Evolutionary conservation across 2,329 filamentous ascomycete genomes (phyloP), one percentile per base, ranked within the genome.

Genomic region (Hypoxylon sp.): DNA sequence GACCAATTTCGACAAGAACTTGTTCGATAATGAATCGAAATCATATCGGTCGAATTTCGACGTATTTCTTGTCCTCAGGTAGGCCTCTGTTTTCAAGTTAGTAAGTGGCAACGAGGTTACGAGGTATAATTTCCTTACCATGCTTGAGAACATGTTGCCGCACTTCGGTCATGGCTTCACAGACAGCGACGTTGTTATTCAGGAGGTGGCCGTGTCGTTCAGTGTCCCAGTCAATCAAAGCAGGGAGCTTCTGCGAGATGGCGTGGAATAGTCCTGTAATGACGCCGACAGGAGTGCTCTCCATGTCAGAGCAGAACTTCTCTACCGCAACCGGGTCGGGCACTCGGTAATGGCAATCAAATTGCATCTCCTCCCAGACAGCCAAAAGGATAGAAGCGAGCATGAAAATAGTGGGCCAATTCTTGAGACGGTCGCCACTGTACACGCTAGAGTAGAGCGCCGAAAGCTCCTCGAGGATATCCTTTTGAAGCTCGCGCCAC

Each of bases 351-450:
- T 97, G 93, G 86, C 93, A 97, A 82, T 98, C 95, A 77, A 98
- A 98, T 80, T 98, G 94, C 90, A 98, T 98, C 86, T 97, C 92
- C 80, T 98, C 95, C 95, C 95, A 98, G 19, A 98, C 93, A 10
- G 93, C 93, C 51, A 98, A 86, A 34, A 98, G 88, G 70, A 98
- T 96, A 3, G 93, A 94, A 9, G 94, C 95, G 61, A 98, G 86
- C 88, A 98, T 97, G 86, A 98, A 98, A 79, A 98, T 98, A 52
- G 94, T 98, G 1, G 95, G 95, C 95, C 95, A 98, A 84, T 98
- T 97, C 89, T 97, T 98, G 74, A 98, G 89, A 81, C 97, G 95
- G 80, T 98, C 95, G 65, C 95, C 95, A 75, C 92, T 97, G 86
- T 98, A 98, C 48, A 98, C 95, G 71, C 94, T 97, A n/a, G 93